Evolutionary conservation across 2,329 filamentous ascomycete species (phyloP), one percentile per base, ranked within the genome.

Genomic region (Ophiocordyceps camponoti-saundersi): DNA sequence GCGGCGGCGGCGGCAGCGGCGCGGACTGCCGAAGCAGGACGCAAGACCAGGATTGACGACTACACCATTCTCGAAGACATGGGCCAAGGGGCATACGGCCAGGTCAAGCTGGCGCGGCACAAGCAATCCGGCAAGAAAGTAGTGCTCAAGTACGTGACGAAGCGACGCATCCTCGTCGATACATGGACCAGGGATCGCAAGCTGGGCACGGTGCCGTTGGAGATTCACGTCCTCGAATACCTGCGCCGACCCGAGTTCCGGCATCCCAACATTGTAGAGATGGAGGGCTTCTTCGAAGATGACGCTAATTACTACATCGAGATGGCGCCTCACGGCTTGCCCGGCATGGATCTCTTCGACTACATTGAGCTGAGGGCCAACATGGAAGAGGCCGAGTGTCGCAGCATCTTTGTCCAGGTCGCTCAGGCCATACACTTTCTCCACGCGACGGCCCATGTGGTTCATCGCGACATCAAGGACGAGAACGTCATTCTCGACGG

Each of bases 391-490:
- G 72, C 76, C 8, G 92, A 98, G 61, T 94, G 88, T 60, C 79
- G 87, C 46, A 94, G 85, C 65, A 98, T 98, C 50, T 98, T 98
- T 62, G 77, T 85, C 23, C 92, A 98, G 63, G 90, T 96, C 12
- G 88, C 86, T 11, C 77, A 81, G 57, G 92, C 92, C 7, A 74
- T 98, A 44, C 82, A 93, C 54, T 92, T 96, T 65, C 68, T 98
- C 41, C 92, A 98, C 59, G 88, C 79, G 47, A 90, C 85, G 61
- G 90, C 90, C 1, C 72, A 84, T 45, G 90, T 98, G 10, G 92
- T 98, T 12, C 92, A 98, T 64, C 82, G 92, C 34, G 92, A 98
- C 59, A 96, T 98, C 73, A 98, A 98, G 63, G 92, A 98, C 57
- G 92, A 98, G 66, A 98, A 98, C 56, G 86, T 98, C 29, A 85